phyloP scores from a whole-genome alignment of 305 asterid species.

The Fraxinus xanthoxyloides region DNA sequence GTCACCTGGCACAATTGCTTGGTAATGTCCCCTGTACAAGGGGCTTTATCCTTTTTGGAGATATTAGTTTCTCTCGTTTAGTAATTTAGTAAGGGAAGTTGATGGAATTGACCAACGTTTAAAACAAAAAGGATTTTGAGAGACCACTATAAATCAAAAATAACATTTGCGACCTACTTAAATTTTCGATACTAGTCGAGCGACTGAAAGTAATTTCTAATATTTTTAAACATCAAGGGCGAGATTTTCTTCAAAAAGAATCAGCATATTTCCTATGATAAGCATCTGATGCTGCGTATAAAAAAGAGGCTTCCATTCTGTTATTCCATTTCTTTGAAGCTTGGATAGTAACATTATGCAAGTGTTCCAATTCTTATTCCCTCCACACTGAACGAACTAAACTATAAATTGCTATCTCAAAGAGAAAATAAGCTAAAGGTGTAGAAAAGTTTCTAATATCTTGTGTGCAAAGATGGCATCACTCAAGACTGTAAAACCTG shows the following conservation, averaged over 20 bases:
- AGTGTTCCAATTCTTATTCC: conserved; percentile 23
- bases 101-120: neutral
- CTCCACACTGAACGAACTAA: conserved; percentile 13
- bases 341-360: neutral
- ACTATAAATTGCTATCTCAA: conserved; percentile 32
- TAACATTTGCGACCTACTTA: neutral
- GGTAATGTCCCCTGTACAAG: too few relatives aligned
- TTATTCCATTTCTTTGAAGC: conserved; percentile 32
- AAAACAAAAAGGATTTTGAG: neutral
- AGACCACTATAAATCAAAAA: neutral
- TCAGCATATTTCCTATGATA: conserved; percentile 14
- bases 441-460: conserved; percentile 5
- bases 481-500: conserved; percentile 49
- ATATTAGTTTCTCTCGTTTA: neutral
- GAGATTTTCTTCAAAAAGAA: conserved; percentile 14
- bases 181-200: neutral
- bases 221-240: neutral
- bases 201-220: neutral
- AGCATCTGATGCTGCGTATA: conserved; percentile 56
- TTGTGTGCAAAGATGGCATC: conserved; percentile 45
- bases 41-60: too few relatives aligned
- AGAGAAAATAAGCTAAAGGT: neutral
- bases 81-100: neutral
- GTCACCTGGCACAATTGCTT: too few relatives aligned
- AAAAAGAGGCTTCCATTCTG: conserved; percentile 17